Evolutionary conservation across 257 asterid genomes (phyloP), one percentile per base, ranked within the genome.

Genomic region (Capsicum baccatum): DNA sequence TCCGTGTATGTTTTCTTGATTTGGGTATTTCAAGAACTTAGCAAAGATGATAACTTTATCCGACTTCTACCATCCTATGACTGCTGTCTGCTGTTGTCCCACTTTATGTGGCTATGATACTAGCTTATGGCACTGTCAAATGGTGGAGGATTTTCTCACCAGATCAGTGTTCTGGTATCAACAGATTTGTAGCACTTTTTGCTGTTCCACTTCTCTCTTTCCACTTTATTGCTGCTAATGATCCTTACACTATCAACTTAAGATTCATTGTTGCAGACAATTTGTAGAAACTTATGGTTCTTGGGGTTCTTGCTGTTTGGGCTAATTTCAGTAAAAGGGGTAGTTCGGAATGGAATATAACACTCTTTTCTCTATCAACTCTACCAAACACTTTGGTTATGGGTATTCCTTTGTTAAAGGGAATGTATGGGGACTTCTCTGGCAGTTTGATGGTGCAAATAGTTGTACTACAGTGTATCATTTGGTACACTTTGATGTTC

Each of bases 1-100:
- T 47, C 68, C 52, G 78, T 70, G 62, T 52, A 57, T 83, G 83
- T 8, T 79, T 73, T 82, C 86, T 85, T 85, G 87, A 87, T 86
- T 87, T 84, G 81, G 88, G 87, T 67, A 57, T 42, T 35, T 84
- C 84, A 50, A 58, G 54, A 69, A 78, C 54, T 6, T 12, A 80
- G 12, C 12, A 16, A 85, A 87, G 44, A 95, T 95, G 99, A 95
- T 94, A 56, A 86, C 89, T 68, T 81, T 78, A 21, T 73, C 91
- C n/a, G 98, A 94, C 57, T 93, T 95, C 80, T 94, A 95, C 89
- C 98, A 94, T 78, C 97, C 94, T n/a, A 91, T 95, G 95, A 94
- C 99, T 59, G 98, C 2, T 26, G 33, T 26, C 33, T 26, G 33
- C 95, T 4, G 92, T 95, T 57, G 97, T 95, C 57, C 99, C 99